Evolutionary conservation across 2,329 filamentous ascomycete species (phyloP).

Genomic region (Aspergillus ochraceoroseus): DNA sequence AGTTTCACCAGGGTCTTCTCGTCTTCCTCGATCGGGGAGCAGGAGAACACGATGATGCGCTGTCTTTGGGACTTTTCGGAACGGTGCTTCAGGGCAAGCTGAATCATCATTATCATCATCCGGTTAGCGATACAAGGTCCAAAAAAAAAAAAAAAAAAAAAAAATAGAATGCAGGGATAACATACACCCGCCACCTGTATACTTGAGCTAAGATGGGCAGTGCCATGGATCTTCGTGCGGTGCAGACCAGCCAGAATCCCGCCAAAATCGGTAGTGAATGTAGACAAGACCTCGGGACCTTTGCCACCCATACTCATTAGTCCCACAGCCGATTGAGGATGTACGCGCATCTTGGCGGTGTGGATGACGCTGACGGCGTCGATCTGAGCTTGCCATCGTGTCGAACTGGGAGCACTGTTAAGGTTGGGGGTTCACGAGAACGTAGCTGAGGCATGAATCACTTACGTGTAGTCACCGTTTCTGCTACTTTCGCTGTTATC

Average conservation of each 20-base stretch:
- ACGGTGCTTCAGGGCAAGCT: conserved; percentile 95
- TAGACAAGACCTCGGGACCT: conserved; percentile 94
- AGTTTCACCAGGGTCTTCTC: conserved; percentile 84
- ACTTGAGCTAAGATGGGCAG: conserved; percentile 80
- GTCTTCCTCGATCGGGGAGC: conserved; percentile 83
- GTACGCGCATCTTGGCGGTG: conserved; percentile 88
- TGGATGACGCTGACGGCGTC: conserved; percentile 95
- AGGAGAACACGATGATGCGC: conserved; percentile 94
- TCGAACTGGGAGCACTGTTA: conserved; percentile 59
- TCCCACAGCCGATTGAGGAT: conserved; percentile 94
- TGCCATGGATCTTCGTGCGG: conserved; percentile 88
- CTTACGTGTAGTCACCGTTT: conserved; percentile 80
- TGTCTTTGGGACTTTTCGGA: conserved; percentile 96
- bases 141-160: neutral
- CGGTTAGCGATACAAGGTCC: conserved; percentile 10
- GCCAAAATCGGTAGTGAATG: conserved; percentile 91
- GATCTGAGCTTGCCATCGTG: conserved; percentile 91
- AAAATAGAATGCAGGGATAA: conserved; percentile 11
- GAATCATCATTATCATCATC: conserved; percentile 8
- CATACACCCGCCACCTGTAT: conserved; percentile 92
- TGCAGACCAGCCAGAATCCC: conserved; percentile 90
- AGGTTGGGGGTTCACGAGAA: conserved; percentile 13
- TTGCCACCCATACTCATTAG: conserved; percentile 98
- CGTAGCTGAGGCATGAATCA: conserved; percentile 5
- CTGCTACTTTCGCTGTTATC: conserved; percentile 99